A percentile compares a stretch with the other conserved stretches of the same genome.
phyloP scores from a whole-genome alignment of 2,329 filamentous ascomycete genomes.

The Aphanoascus verrucosus region DNA sequence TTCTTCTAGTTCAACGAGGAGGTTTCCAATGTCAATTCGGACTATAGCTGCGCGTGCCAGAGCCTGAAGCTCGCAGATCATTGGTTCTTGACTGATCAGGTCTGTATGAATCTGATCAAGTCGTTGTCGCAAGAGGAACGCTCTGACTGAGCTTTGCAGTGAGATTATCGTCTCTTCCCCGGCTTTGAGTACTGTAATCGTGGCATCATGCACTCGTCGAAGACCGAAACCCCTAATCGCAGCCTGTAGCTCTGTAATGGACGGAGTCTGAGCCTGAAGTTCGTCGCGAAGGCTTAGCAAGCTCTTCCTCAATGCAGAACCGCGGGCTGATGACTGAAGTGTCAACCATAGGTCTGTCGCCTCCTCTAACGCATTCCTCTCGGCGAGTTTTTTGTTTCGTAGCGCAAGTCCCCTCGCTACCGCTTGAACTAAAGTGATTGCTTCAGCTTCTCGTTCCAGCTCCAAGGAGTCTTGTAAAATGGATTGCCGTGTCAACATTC shows the following conservation, averaged over 20 bases:
- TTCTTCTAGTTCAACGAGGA: constrained; percentile 60
- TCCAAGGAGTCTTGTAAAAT: constrained; percentile 20
- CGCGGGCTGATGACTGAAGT: constrained; percentile 40
- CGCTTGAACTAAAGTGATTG: constrained; percentile 28
- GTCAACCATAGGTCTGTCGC: constrained; percentile 30
- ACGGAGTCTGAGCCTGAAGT: constrained; percentile 23
- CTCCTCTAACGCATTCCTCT: constrained; percentile 34
- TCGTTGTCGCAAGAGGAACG: constrained; percentile 27
- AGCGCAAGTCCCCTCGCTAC: constrained; percentile 18
- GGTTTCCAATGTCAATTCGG: constrained; percentile 32
- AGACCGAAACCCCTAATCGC: constrained; percentile 24
- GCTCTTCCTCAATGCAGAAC: constrained; percentile 23
- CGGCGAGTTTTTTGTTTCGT: constrained; percentile 31
- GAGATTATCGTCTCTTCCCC: constrained; percentile 37
- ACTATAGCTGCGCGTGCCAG: constrained; percentile 33
- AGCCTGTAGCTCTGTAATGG: constrained; percentile 27
- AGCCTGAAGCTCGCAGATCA: constrained; percentile 31
- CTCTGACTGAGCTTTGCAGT: constrained; percentile 45
- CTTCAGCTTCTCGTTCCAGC: constrained; percentile 21
- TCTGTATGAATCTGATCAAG: constrained; percentile 23
- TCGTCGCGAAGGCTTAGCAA: constrained; percentile 22
- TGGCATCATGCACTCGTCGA: constrained; percentile 24
- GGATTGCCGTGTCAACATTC: constrained; percentile 13
- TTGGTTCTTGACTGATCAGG: constrained; percentile 24
- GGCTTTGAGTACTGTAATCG: constrained; percentile 33